Base-by-base conservation (phyloP, 345 rosid genomes). In the Geranium rotundifolium region DNA sequence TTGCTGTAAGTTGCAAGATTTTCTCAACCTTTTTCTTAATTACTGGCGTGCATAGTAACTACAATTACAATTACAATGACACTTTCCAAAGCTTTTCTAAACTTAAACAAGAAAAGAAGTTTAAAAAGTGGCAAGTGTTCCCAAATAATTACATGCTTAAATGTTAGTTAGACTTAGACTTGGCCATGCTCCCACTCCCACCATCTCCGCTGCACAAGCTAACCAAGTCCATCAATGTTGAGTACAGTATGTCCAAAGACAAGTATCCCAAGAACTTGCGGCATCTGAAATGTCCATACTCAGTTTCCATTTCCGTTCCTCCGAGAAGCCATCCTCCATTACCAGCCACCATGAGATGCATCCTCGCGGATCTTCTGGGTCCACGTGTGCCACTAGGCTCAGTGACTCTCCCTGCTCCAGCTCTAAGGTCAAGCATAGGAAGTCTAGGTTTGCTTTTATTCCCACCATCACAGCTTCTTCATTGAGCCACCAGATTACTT, bases 311-410 rank as follows among this genome's bases (percentile, higher is more conserved):
- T n/a, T n/a, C 65, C 68, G 69, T 77, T 87, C 95, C 57, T 76
- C 86, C 0, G 83, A 72, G 66, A 81, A 82, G 50, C 88, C 88
- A 62, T 81, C 84, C 71, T 92, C 96, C 92, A 84, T 84, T 29
- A 80, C 84, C 67, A 92, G 70, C 98, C 91, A 92, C 97, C 97
- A 92, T 1, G 91, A 80, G 67, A 89, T 85, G 79, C 96, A 83
- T 27, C 96, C 97, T 57, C 67, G 68, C 29, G 54, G 23, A 56
- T 82, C 91, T 57, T 88, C 90, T 0, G 89, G 89, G 73, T 86
- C 87, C 59, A 93, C 96, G 15, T 83, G 99, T 1, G 96, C 96
- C 62, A 83, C 84, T 17, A 93, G 86, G 79, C 88, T 88, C 27
- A 90, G 82, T 56, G 83, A 77, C 66, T 87, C 96, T 29, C 97